These are phyloP conservation scores for Stipa capillata DNA, from an alignment of 176 grass and related monocot genomes.

Conservation along the genomic window DNA sequence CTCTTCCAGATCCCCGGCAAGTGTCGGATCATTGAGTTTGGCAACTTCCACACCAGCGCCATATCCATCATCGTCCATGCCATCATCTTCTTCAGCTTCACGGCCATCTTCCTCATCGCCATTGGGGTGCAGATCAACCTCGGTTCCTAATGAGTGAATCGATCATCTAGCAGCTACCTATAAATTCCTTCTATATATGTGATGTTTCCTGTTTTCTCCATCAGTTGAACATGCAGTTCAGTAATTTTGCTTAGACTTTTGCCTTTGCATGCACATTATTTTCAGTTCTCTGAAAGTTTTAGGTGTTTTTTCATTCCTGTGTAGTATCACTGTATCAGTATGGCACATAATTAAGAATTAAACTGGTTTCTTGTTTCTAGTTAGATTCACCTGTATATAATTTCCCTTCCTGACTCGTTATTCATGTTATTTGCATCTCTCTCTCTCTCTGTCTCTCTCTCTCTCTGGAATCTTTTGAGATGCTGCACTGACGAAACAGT, in stretches of 20 bases:
- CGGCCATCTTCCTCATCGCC: slow-evolving; percentile 45
- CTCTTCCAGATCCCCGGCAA: slow-evolving; percentile 63
- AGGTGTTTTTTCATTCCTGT: not conserved
- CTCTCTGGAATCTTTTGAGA: not conserved
- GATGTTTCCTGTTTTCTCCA: not conserved
- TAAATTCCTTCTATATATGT: not conserved
- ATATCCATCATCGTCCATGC: slow-evolving; percentile 53
- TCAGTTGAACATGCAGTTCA: not conserved
- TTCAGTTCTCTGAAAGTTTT: not conserved
- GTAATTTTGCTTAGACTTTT: not conserved
- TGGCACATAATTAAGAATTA: not conserved
- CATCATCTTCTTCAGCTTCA: slow-evolving; percentile 43
- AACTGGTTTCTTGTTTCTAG: not conserved
- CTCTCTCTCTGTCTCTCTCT: too few relatives aligned
- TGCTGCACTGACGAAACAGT: not conserved
- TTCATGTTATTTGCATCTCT: not conserved
- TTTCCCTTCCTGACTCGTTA: not conserved
- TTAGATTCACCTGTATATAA: not conserved
- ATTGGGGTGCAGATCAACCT: slow-evolving; percentile 41
- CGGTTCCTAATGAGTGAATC: slow-evolving; percentile 24
- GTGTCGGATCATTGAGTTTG: slow-evolving; percentile 45
- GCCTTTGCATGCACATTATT: not conserved
- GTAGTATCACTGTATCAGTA: not conserved
- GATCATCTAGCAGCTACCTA: not conserved
- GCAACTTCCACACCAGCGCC: slow-evolving; percentile 65